Evolutionary conservation across 306 rosid genomes (phyloP), one percentile per base, ranked within the genome.

Genomic region (Dryas octopetala): DNA sequence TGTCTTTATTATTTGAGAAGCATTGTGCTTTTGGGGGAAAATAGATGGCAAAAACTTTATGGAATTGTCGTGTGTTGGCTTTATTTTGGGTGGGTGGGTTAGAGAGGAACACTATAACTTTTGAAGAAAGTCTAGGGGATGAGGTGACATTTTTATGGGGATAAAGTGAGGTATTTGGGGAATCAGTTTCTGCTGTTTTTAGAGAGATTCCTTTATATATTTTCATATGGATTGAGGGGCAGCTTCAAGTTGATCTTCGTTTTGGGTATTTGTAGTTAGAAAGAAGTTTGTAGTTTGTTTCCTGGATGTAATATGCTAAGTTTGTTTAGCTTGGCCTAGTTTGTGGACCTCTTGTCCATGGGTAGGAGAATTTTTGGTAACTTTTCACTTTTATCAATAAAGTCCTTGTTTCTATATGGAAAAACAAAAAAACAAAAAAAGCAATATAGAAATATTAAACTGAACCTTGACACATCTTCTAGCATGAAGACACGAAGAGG

Each of bases 401-500:
- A 16, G 19, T 61, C 10, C 38, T 28, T 61, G 9, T 32, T 32
- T 55, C 3, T 7, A 55, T 55, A n/a, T n/a, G 1, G 8, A 55
- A 55, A 9, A 54, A 26, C 19, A 19, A 19, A 0, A 44, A 45
- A 7, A 10, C 16, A 32, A 26, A 54, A 2, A 44, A 43, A 53
- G 16, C 57, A 14, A 49, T 12, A 52, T 32, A 63, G 6, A 54
- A 62, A 55, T 50, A 61, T 51, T 26, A 5, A 72, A 70, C 49
- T 78, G 76, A 79, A 95, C 99, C 97, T 95, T 77, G 91, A 26
- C 45, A 92, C 97, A 50, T 92, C 97, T 79, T 92, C 99, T 77
- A 95, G 89, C 99, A 95, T 95, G 90, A 79, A 92, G 81, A 95
- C 83, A 38, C 79, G 89, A 47, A 95, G 92, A 11, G 86, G 86